Percentiles rank a stretch among this genome's conserved stretches.
Evolutionary conservation across 129 eudicot species (phyloP).

Genomic region (Oenanthe sinensis): DNA sequence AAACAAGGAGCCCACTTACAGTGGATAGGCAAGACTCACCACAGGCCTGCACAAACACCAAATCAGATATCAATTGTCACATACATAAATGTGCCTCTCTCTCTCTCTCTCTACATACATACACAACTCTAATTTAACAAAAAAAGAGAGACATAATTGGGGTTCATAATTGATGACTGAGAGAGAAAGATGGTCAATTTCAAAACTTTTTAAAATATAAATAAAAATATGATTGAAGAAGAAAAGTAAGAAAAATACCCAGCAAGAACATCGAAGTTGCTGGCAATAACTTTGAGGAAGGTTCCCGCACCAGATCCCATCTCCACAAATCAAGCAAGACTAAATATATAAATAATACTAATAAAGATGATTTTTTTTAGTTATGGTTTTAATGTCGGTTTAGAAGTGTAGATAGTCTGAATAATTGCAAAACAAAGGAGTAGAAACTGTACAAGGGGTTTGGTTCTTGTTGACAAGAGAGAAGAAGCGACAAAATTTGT

Average conservation of each 20-base stretch:
- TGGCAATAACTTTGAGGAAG: slow-evolving; percentile 51
- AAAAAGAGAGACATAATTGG: not conserved
- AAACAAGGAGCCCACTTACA: slow-evolving; percentile 41
- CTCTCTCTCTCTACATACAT: not conserved
- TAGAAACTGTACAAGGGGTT: not conserved
- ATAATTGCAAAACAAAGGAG: not conserved
- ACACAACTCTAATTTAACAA: no score
- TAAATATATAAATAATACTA: no score
- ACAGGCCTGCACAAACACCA: slow-evolving; percentile 65
- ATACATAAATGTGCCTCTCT: not conserved
- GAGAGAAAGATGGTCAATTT: not conserved
- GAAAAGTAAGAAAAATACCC: slow-evolving; percentile 35
- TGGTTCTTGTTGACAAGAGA: not conserved
- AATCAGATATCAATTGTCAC: slow-evolving; percentile 9
- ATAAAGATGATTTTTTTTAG: not conserved
- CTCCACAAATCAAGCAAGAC: not conserved
- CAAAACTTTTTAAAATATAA: not conserved
- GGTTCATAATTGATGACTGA: not conserved
- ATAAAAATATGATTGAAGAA: not conserved
- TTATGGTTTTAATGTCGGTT: no score
- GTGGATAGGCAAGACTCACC: slow-evolving; percentile 73
- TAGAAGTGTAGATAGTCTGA: not conserved
- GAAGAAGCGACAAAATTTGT: not conserved
- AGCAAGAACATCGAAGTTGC: slow-evolving; percentile 76
- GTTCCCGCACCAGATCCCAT: slow-evolving; percentile 62